Percentiles rank a stretch among this genome's conserved stretches.
Evolutionary conservation across 1,284 basidiomycete genomes (phyloP).

Genomic region (Grifola frondosa): DNA sequence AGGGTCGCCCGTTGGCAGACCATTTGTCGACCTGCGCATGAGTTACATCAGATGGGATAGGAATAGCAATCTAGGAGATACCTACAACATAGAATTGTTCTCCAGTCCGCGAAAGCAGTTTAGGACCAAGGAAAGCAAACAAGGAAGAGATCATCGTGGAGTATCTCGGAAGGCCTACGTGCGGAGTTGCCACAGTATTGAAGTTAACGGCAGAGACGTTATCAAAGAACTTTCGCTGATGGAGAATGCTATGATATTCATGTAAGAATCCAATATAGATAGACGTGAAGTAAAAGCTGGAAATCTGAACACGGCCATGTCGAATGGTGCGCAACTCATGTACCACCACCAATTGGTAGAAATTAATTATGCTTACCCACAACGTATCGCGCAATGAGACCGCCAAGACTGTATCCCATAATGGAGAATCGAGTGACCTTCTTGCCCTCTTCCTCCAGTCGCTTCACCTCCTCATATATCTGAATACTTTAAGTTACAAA

Average conservation of each 20-base stretch:
- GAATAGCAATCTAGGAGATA: not conserved
- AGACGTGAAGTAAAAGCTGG: too few species aligned
- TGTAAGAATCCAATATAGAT: too few species aligned
- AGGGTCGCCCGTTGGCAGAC: constrained; percentile 63
- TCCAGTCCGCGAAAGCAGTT: constrained; percentile 80
- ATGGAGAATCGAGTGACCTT: constrained; percentile 68
- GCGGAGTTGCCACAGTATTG: constrained; percentile 81
- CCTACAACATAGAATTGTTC: constrained; percentile 41
- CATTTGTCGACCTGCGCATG: constrained; percentile 59
- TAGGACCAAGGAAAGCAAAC: constrained; percentile 64
- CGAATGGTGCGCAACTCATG: not conserved
- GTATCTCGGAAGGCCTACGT: constrained; percentile 67
- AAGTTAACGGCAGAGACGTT: constrained; percentile 73
- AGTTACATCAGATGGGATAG: not conserved
- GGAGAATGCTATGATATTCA: constrained; percentile 47
- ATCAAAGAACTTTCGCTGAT: constrained; percentile 70
- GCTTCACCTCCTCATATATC: constrained; percentile 53
- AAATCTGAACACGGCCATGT: not conserved
- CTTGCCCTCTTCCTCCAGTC: constrained; percentile 51
- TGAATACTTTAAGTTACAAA: constrained; percentile 24
- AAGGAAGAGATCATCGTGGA: constrained; percentile 61
- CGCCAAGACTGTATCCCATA: constrained; percentile 81
- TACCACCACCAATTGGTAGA: too few species aligned
- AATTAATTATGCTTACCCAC: constrained; percentile 45
- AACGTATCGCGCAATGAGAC: constrained; percentile 76